A percentile compares a stretch with the other conserved stretches of the same genome.
phyloP scores from a whole-genome alignment of 2,329 filamentous ascomycete genomes.

The Pseudocercospora eumusae region DNA sequence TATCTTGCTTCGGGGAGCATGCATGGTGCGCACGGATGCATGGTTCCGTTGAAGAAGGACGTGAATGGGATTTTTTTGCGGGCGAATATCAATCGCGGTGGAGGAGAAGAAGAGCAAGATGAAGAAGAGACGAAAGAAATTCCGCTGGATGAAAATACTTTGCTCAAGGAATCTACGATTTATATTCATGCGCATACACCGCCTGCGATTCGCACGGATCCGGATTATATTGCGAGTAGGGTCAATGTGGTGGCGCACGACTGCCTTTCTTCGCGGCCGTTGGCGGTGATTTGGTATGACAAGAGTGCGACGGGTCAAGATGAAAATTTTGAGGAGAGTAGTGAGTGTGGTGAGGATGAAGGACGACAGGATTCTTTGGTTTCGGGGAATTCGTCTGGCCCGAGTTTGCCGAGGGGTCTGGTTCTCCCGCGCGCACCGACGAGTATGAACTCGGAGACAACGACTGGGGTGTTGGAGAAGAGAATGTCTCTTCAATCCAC shows the following conservation, averaged over 20 bases:
- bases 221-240: background rate
- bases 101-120: background rate
- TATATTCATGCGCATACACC: background rate
- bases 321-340: no score
- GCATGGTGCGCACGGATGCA: conserved; percentile 2
- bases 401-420: background rate
- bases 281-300: conserved; percentile 6
- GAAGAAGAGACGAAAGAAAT: background rate
- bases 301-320: background rate
- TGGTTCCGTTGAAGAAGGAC: conserved; percentile 6
- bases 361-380: conserved; percentile 3
- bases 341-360: background rate
- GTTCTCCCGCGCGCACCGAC: background rate
- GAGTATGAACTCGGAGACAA: background rate
- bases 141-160: background rate
- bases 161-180: background rate
- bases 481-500: background rate
- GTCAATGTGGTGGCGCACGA: conserved; percentile 3
- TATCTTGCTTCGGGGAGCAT: background rate
- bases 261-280: background rate
- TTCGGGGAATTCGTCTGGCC: background rate
- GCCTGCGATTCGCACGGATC: background rate
- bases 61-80: conserved; percentile 2
- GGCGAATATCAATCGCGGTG: background rate
- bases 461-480: background rate